These are phyloP conservation scores for Aspergillus hancockii DNA, from an alignment of 495 filamentous ascomycete genomes.

Conservation along the genomic window DNA sequence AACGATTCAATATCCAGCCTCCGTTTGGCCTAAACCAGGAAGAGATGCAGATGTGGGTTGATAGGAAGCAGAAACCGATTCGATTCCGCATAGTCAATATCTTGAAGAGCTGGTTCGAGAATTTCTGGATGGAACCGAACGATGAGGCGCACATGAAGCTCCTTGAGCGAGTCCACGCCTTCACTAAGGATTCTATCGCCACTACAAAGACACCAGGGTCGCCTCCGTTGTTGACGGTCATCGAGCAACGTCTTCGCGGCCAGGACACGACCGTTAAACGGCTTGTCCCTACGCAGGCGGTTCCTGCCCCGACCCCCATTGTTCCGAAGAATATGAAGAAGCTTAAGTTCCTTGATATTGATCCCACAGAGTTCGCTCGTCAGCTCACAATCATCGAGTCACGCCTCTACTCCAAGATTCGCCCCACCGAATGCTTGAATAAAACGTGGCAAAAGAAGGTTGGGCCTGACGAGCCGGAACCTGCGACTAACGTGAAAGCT, in stretches of 20 bases:
- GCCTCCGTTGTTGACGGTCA: slow-evolving; percentile 71
- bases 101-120: slow-evolving; percentile 96
- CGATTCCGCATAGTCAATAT: slow-evolving; percentile 96
- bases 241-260: slow-evolving; percentile 84
- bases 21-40: slow-evolving; percentile 74
- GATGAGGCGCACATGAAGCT: slow-evolving; percentile 81
- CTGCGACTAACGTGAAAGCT: slow-evolving; percentile 90
- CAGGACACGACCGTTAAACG: slow-evolving; percentile 86
- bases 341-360: slow-evolving; percentile 97
- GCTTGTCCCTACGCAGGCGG: slow-evolving; percentile 80
- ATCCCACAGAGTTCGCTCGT: slow-evolving; percentile 90
- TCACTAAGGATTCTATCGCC: slow-evolving; percentile 88
- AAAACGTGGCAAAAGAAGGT: slow-evolving; percentile 99
- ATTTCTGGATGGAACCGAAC: slow-evolving; percentile 95
- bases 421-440: slow-evolving; percentile 91
- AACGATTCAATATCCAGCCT: slow-evolving; percentile 88
- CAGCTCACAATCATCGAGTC: slow-evolving; percentile 98
- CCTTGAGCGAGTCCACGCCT: slow-evolving; percentile 83
- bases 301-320: slow-evolving; percentile 79
- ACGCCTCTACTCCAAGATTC: slow-evolving; percentile 90
- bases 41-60: slow-evolving; percentile 86
- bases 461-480: slow-evolving; percentile 76
- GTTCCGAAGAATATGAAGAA: slow-evolving; percentile 99
- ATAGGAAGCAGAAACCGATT: slow-evolving; percentile 93
- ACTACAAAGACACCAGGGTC: slow-evolving; percentile 90